phyloP scores from a whole-genome alignment of 2,329 filamentous ascomycete species.

The Colletotrichum australisinense region DNA sequence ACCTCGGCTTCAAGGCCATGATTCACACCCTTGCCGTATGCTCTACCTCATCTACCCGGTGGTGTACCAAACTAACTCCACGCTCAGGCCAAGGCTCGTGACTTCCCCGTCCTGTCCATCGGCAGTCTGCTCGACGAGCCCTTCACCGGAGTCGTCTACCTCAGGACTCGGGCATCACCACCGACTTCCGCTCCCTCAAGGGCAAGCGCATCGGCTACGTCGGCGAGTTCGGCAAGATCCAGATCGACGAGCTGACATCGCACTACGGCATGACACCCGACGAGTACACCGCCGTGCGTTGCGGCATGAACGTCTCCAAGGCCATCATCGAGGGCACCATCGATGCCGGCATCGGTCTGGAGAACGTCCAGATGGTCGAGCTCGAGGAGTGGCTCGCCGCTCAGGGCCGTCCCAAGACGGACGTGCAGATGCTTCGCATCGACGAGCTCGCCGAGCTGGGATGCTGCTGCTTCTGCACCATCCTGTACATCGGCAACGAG shows the following conservation, averaged over 20 bases:
- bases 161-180: conserved; percentile 78
- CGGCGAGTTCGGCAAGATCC: conserved; percentile 85
- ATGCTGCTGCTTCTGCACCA: conserved; percentile 87
- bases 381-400: conserved; percentile 78
- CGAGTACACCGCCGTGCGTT: conserved; percentile 82
- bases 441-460: conserved; percentile 83
- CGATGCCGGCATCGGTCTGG: conserved; percentile 80
- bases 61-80: not conserved
- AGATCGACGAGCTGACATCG: conserved; percentile 83
- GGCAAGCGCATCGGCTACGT: conserved; percentile 84
- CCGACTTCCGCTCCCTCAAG: conserved; percentile 79
- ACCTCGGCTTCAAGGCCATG: conserved; percentile 87
- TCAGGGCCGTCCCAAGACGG: conserved; percentile 71
- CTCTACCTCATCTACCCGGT: conserved; percentile 9
- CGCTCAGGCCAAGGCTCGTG: conserved; percentile 75
- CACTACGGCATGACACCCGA: conserved; percentile 80
- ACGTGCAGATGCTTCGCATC: conserved; percentile 85
- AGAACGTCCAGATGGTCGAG: conserved; percentile 88
- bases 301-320: conserved; percentile 84
- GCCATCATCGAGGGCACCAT: conserved; percentile 80
- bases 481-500: conserved; percentile 85
- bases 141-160: conserved; percentile 82
- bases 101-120: conserved; percentile 78
- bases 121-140: conserved; percentile 83
- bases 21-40: conserved; percentile 81